Evolutionary conservation across 495 filamentous ascomycete species (phyloP), one percentile per base, ranked within the genome.

Genomic region (Xylaria cubensis): DNA sequence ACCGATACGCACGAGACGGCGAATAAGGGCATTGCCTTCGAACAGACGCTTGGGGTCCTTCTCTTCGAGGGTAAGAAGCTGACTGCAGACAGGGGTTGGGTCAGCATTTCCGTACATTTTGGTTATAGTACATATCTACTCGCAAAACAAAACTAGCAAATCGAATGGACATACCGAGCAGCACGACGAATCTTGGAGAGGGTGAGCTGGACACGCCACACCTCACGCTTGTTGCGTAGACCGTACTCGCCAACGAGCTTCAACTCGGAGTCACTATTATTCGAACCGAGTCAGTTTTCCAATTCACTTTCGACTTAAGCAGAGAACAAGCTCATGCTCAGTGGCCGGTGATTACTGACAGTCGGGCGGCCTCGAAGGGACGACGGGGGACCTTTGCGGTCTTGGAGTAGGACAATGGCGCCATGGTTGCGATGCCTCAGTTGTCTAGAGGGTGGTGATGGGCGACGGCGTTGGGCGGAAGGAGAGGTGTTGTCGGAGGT

Each of bases 111-210:
- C 63, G 21, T n/a, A 8, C 7, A 36, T 36, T 8, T 13, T 9
- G 2, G 2, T n/a, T 1, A 9, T 36, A 41, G 34, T 39, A 13
- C 39, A 9, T 42, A 42, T 42, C 39, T 42, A 13, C 39, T 42
- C 12, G 39, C 39, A 42, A 13, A 42, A 42, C 10, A 42, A 42
- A 13, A 13, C 9, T 42, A 9, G 39, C 0, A 17, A 34, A 61
- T 15, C 29, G 12, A 21, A 64, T 44, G n/a, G 21, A 64, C 61
- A 82, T 93, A 97, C 94, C 96, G 96, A 84, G 96, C 96, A 91
- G 96, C 96, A 97, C 96, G 97, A 93, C 96, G 95, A 81, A 99
- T 98, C 91, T 99, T 99, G 86, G 96, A 99, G 76, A 99, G 94
- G 74, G 95, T 97, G 85, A 98, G 93, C 90, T 93, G 91, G 80